phyloP scores from a whole-genome alignment of 2,329 filamentous ascomycete species.

The Verticillium klebahnii region DNA sequence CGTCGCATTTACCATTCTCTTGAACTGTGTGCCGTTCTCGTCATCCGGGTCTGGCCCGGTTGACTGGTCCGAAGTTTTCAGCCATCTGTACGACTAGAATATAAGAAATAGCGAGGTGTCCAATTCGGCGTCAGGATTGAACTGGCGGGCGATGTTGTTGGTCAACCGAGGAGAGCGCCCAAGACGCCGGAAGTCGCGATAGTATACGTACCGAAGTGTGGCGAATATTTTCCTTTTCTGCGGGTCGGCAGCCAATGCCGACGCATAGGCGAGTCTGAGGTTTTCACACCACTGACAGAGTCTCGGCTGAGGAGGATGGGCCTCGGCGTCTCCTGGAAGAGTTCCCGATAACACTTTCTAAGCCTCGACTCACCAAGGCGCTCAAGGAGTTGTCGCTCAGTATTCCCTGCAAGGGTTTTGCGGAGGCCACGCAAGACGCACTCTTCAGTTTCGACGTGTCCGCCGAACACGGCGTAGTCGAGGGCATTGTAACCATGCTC shows the following conservation, averaged over 20 bases:
- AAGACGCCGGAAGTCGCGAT: conserved; percentile 18
- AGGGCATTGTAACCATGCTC: conserved; percentile 29
- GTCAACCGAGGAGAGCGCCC: conserved; percentile 20
- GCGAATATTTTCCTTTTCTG: conserved; percentile 17
- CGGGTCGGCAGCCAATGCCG: not conserved
- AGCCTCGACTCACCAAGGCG: conserved; percentile 18
- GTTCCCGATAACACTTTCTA: conserved; percentile 27
- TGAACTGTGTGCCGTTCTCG: conserved; percentile 23
- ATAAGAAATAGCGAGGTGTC: conserved; percentile 18
- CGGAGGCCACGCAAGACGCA: conserved; percentile 22
- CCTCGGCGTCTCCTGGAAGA: conserved; percentile 30
- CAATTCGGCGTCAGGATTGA: not conserved
- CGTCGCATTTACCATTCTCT: conserved; percentile 21
- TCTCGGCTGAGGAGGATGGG: conserved; percentile 13
- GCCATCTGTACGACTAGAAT: conserved; percentile 31
- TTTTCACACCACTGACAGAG: not conserved
- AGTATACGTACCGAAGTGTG: conserved; percentile 21
- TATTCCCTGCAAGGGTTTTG: conserved; percentile 4
- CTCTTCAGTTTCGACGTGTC: conserved; percentile 15
- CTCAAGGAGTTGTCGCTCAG: not conserved
- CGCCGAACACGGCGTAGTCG: conserved; percentile 30
- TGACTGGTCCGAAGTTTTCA: conserved; percentile 3
- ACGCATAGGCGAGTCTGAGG: not conserved
- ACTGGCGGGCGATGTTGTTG: conserved; percentile 14
- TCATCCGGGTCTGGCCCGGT: conserved; percentile 22